phyloP scores from a whole-genome alignment of 2,329 filamentous ascomycete genomes.

The Corinectria fuckeliana region DNA sequence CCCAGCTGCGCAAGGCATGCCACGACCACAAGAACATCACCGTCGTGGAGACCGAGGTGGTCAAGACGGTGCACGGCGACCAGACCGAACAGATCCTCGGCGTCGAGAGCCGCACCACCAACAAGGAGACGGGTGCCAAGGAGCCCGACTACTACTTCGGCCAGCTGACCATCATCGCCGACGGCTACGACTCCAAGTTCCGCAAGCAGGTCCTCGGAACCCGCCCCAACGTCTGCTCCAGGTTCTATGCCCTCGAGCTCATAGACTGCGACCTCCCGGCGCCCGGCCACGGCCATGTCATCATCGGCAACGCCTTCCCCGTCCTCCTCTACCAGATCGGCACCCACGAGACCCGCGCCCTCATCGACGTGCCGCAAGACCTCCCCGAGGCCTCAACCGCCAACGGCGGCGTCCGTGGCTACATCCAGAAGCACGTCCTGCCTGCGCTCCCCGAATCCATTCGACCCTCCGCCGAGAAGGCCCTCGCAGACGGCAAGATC shows the following conservation, averaged over 20 bases:
- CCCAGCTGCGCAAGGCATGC: conserved; percentile 78
- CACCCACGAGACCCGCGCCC: conserved; percentile 86
- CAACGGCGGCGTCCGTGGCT: conserved; percentile 82
- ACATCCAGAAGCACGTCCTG: conserved; percentile 80
- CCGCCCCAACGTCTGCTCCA: conserved; percentile 89
- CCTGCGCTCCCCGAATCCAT: conserved; percentile 77
- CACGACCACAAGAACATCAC: conserved; percentile 81
- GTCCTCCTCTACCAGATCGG: conserved; percentile 97
- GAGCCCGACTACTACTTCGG: conserved; percentile 82
- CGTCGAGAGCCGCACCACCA: conserved; percentile 74
- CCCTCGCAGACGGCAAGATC: conserved; percentile 79
- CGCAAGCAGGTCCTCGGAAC: conserved; percentile 77
- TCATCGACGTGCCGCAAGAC: conserved; percentile 85
- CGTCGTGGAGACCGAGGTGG: conserved; percentile 88
- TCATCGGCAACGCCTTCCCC: conserved; percentile 78
- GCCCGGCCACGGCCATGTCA: conserved; percentile 82
- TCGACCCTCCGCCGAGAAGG: conserved; percentile 75
- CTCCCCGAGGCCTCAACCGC: conserved; percentile 74
- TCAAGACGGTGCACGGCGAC: conserved; percentile 74
- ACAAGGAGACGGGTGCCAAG: conserved; percentile 62
- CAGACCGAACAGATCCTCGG: conserved; percentile 78
- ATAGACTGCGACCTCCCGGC: conserved; percentile 83
- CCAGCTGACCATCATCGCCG: conserved; percentile 84
- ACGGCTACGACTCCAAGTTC: conserved; percentile 93
- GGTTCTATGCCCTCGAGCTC: conserved; percentile 93